A percentile compares a stretch with the other conserved stretches of the same genome.
Evolutionary conservation across 2,329 filamentous ascomycete genomes (phyloP).

Genomic region (Aureobasidium zeae): DNA sequence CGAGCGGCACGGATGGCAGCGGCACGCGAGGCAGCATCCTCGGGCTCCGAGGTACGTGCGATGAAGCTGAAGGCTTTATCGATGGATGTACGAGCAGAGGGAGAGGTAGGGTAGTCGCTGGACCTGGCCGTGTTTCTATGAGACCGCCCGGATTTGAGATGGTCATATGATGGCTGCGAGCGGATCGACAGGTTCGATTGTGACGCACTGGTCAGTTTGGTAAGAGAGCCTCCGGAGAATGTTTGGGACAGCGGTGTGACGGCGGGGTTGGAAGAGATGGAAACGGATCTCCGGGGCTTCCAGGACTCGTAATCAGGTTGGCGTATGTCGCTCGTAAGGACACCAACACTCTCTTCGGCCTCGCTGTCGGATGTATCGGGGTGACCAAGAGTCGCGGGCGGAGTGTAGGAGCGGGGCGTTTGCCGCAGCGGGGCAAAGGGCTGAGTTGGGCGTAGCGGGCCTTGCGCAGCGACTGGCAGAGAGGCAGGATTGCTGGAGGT

Average conservation of each 20-base stretch:
- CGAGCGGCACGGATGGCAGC: constrained; percentile 48
- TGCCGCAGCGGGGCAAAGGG: constrained; percentile 49
- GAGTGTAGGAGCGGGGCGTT: constrained; percentile 42
- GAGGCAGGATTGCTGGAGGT: constrained; percentile 49
- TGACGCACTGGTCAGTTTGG: constrained; percentile 42
- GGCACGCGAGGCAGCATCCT: constrained; percentile 41
- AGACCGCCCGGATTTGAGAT: constrained; percentile 28
- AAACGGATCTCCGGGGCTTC: constrained; percentile 34
- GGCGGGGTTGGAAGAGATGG: constrained; percentile 29
- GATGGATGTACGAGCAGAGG: constrained; percentile 47
- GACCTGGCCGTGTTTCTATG: constrained; percentile 42
- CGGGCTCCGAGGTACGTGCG: constrained; percentile 31
- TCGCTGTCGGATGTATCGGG: constrained; percentile 40
- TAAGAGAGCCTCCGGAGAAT: constrained; percentile 32
- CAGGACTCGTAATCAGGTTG: constrained; percentile 31
- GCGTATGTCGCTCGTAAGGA: constrained; percentile 38
- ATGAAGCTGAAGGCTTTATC: constrained; percentile 47
- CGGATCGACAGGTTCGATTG: constrained; percentile 45
- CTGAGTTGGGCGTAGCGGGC: constrained; percentile 38
- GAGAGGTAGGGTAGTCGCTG: constrained; percentile 41
- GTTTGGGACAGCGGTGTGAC: constrained; percentile 26
- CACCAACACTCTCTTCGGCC: constrained; percentile 32
- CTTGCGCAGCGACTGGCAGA: constrained; percentile 37
- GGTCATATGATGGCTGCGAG: constrained; percentile 18
- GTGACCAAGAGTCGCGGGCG: constrained; percentile 42